Conservation (phyloP, 2,329 filamentous ascomycete genomes). For the Xylariaceae sp. region DNA sequence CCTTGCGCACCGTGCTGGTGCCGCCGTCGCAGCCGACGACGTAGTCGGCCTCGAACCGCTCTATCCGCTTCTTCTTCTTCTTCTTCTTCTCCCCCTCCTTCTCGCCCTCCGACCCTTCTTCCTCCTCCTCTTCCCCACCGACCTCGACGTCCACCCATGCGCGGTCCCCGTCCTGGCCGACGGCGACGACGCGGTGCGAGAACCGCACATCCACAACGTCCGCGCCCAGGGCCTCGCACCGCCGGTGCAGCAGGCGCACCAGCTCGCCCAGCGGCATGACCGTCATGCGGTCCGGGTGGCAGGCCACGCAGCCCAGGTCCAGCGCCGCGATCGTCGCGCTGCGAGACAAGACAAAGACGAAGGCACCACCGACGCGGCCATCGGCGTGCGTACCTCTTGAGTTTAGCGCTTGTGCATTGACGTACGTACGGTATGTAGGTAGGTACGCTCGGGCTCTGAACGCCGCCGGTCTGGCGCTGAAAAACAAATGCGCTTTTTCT, state of each 20-base stretch:
- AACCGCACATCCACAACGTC: neutral
- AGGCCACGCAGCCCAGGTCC: neutral
- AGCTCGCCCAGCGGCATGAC: constrained; percentile 2
- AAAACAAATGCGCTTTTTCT: no score
- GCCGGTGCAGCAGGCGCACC: neutral
- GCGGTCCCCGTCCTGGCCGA: constrained; percentile 3
- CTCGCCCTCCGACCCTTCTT: neutral
- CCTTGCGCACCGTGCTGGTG: constrained; percentile 5
- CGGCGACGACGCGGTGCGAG: constrained; percentile 2
- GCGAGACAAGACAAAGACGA: no score
- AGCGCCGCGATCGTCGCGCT: neutral
- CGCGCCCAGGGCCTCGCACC: neutral
- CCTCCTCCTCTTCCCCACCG: neutral
- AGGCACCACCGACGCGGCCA: no score
- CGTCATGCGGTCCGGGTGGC: constrained; percentile 2
- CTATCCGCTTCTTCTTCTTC: neutral
- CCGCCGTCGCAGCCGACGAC: constrained; percentile 3
- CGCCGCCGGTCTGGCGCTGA: no score
- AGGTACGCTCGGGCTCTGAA: no score
- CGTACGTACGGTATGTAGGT: no score
- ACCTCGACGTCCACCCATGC: constrained; percentile 8
- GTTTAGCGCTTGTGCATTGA: no score
- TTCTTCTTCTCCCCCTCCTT: neutral
- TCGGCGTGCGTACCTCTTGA: no score
- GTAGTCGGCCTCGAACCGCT: constrained; percentile 2